Evolutionary conservation across 164 flowering plant genomes (phyloP), one percentile per base, ranked within the genome.

Genomic region (Magnolia changhungtana): DNA sequence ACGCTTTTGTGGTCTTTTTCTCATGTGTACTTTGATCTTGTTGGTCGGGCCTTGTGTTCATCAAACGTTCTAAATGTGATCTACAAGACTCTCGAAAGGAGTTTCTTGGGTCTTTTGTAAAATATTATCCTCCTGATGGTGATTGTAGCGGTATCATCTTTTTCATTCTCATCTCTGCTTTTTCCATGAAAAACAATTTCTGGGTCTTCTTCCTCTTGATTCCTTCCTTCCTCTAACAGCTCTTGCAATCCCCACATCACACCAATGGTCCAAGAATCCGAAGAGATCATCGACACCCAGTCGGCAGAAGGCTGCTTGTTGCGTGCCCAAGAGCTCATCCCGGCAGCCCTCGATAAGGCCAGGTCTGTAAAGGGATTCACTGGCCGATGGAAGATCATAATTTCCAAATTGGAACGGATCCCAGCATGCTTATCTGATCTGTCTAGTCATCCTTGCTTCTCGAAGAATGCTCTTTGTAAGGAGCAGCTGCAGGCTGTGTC

Each of bases 371-470:
- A 90, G 78, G 91, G 82, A 20, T 93, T 95, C 73, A 85, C 88
- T 0, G 91, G 90, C 14, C 78, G 95, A 61, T 93, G 98, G 98
- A 95, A 90, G 85, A 83, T 85, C 88, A 91, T 95, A 68, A 79
- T 88, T 75, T 85, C 86, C 9, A 92, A 88, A 64, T 71, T 93
- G 77, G 97, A 92, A 81, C 88, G 83, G 78, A 84, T 95, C 81
- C 98, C 98, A 0, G 75, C 89, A 1, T 84, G 90, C 29, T 80
- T 95, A 78, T 90, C 92, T 0, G 95, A 92, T 77, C 80, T 95
- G 71, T 95, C 98, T 0, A 87, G 92, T 85, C 98, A 95, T 67
- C 98, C 98, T 29, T 95, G 88, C 77, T 95, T 95, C 84, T 91
- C 90, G 0, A 95, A 91, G 86, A 95, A 91, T 69, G 80, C 88